These are phyloP conservation scores for Knoxia roxburghii DNA, from an alignment of 257 asterid genomes.

Conservation along the genomic window DNA sequence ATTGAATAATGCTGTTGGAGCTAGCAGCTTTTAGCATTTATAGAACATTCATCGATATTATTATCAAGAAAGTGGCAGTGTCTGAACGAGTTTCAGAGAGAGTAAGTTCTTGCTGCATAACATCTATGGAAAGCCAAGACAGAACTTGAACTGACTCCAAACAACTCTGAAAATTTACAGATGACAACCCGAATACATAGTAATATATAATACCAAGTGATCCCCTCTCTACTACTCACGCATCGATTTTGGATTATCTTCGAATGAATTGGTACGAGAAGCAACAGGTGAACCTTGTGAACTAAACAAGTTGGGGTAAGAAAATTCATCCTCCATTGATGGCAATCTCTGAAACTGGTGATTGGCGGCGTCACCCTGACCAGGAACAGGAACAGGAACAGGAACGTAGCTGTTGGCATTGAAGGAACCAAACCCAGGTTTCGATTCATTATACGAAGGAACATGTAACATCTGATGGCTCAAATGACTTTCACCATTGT, in stretches of 20 bases:
- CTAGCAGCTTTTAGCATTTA: too few species aligned
- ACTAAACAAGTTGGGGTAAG: slow-evolving; percentile 77
- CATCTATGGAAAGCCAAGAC: slow-evolving; percentile 4
- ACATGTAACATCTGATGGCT: slow-evolving; percentile 17
- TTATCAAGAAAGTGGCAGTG: too few species aligned
- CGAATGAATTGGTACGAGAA: slow-evolving; percentile 36
- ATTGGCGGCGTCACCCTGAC: slow-evolving; percentile 20
- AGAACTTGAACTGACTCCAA: background rate
- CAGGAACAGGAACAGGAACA: too few species aligned
- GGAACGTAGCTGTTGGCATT: slow-evolving; percentile 19
- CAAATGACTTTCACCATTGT: slow-evolving; percentile 4
- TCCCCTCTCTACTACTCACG: slow-evolving; percentile 20
- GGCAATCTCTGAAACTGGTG: slow-evolving; percentile 71
- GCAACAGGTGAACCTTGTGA: slow-evolving; percentile 45
- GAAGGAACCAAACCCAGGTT: slow-evolving; percentile 25
- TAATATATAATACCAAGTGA: background rate
- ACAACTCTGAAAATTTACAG: slow-evolving; percentile 11
- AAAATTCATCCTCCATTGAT: slow-evolving; percentile 75
- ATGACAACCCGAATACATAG: background rate
- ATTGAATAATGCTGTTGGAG: too few species aligned
- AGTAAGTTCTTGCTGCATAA: background rate
- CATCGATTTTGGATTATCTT: slow-evolving; percentile 33
- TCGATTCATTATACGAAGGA: slow-evolving; percentile 25
- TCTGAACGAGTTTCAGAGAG: too few species aligned
- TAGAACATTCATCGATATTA: too few species aligned